Percentiles rank a stretch among this genome's conserved stretches.
These are phyloP conservation scores for Microdochium bolleyi DNA, from an alignment of 2,329 filamentous ascomycete species.

Conservation along the genomic window DNA sequence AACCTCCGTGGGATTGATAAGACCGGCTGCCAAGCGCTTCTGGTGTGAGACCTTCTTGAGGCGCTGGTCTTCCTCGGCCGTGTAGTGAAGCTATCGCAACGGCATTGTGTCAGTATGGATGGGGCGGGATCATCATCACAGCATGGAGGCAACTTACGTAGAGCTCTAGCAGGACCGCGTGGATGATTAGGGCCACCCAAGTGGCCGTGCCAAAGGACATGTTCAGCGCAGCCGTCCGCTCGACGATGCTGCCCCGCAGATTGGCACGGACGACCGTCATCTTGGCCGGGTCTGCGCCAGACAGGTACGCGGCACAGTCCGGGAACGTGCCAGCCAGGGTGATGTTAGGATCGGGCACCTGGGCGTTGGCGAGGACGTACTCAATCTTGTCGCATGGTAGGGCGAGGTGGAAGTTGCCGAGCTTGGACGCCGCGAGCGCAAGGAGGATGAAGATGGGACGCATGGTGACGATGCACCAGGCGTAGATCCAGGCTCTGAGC, in stretches of 20 bases:
- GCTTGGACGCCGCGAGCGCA: slow-evolving; percentile 24
- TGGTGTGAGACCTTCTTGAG: slow-evolving; percentile 35
- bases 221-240: slow-evolving; percentile 33
- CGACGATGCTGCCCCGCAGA: slow-evolving; percentile 16
- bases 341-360: background rate
- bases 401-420: slow-evolving; percentile 15
- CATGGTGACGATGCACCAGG: slow-evolving; percentile 40
- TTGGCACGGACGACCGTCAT: slow-evolving; percentile 23
- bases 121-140: too few species aligned
- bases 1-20: slow-evolving; percentile 16
- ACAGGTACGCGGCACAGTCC: slow-evolving; percentile 30
- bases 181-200: slow-evolving; percentile 45
- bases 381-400: slow-evolving; percentile 40
- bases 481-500: slow-evolving; percentile 45
- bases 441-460: slow-evolving; percentile 38
- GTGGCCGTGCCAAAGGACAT: slow-evolving; percentile 40
- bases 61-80: slow-evolving; percentile 32
- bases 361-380: slow-evolving; percentile 10
- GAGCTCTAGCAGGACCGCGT: slow-evolving; percentile 38
- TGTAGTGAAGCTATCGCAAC: slow-evolving; percentile 15
- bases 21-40: slow-evolving; percentile 34
- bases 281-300: slow-evolving; percentile 12
- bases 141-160: slow-evolving; percentile 29
- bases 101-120: background rate
- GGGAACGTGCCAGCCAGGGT: slow-evolving; percentile 26